Conservation (phyloP, 768 basidiomycete species). For the Lentinula lateritia region DNA sequence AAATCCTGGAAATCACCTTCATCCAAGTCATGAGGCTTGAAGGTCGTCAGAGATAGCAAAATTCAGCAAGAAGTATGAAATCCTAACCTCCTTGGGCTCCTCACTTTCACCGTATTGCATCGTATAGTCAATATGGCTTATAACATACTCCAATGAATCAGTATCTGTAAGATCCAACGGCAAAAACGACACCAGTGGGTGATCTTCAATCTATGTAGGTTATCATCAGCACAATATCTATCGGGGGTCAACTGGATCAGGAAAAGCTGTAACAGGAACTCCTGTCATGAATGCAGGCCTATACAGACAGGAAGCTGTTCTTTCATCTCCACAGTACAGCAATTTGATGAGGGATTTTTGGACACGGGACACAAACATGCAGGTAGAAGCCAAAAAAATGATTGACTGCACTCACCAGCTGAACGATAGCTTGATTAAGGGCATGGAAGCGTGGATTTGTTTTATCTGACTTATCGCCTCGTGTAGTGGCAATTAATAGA, state of each 20-base stretch:
- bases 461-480: slow-evolving; percentile 48
- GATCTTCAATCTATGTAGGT: slow-evolving; percentile 82
- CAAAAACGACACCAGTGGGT: slow-evolving; percentile 94
- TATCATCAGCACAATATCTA: background rate
- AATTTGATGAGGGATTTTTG: background rate
- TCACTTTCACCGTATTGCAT: slow-evolving; percentile 99
- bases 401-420: slow-evolving; percentile 57
- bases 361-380: background rate
- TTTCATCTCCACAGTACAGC: background rate
- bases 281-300: background rate
- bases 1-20: slow-evolving; percentile 84
- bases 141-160: slow-evolving; percentile 83
- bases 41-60: slow-evolving; percentile 14
- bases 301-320: background rate
- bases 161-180: slow-evolving; percentile 88
- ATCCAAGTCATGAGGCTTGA: slow-evolving; percentile 86
- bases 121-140: slow-evolving; percentile 95
- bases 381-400: background rate
- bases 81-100: slow-evolving; percentile 84
- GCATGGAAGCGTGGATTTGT: slow-evolving; percentile 84
- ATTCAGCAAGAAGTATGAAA: slow-evolving; percentile 1
- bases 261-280: too few species aligned
- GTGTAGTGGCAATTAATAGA: slow-evolving; percentile 65
- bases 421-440: slow-evolving; percentile 91
- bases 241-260: background rate